Percentiles rank a stretch among this genome's conserved stretches.
These are phyloP conservation scores for Pleurotus citrinopileatus DNA, from an alignment of 768 basidiomycete species.

Conservation along the genomic window DNA sequence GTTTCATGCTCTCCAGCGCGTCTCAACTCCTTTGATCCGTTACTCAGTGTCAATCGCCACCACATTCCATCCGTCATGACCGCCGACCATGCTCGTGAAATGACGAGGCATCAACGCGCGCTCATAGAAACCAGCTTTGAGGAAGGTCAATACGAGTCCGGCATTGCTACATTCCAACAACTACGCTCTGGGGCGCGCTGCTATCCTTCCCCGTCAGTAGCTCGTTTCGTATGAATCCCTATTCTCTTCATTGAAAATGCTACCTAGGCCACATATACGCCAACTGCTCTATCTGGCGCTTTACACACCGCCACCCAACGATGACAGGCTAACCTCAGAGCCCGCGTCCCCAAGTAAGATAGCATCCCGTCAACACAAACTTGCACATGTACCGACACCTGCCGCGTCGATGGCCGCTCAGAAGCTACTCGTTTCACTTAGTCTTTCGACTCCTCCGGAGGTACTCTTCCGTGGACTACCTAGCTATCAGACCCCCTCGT, in stretches of 20 bases:
- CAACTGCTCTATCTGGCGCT: slow-evolving; percentile 72
- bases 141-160: slow-evolving; percentile 73
- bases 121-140: slow-evolving; percentile 75
- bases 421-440: slow-evolving; percentile 51
- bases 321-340: slow-evolving; percentile 22
- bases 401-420: slow-evolving; percentile 49
- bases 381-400: slow-evolving; percentile 35
- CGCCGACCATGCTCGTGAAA: slow-evolving; percentile 36
- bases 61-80: background rate
- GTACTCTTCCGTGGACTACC: slow-evolving; percentile 57
- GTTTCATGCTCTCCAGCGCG: background rate
- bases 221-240: background rate
- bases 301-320: slow-evolving; percentile 41
- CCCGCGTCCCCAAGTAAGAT: slow-evolving; percentile 50
- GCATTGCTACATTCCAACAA: slow-evolving; percentile 59
- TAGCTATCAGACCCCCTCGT: slow-evolving; percentile 27
- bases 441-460: slow-evolving; percentile 52
- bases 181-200: slow-evolving; percentile 46
- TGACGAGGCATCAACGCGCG: slow-evolving; percentile 45
- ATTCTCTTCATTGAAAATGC: slow-evolving; percentile 5
- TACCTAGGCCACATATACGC: slow-evolving; percentile 54
- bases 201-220: slow-evolving; percentile 60
- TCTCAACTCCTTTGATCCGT: background rate
- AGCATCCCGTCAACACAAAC: slow-evolving; percentile 34
- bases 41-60: background rate